Percentiles rank a stretch among this genome's conserved stretches.
Conservation (phyloP, 148 eudicot genomes). For the Rhododendron mucronatum region DNA sequence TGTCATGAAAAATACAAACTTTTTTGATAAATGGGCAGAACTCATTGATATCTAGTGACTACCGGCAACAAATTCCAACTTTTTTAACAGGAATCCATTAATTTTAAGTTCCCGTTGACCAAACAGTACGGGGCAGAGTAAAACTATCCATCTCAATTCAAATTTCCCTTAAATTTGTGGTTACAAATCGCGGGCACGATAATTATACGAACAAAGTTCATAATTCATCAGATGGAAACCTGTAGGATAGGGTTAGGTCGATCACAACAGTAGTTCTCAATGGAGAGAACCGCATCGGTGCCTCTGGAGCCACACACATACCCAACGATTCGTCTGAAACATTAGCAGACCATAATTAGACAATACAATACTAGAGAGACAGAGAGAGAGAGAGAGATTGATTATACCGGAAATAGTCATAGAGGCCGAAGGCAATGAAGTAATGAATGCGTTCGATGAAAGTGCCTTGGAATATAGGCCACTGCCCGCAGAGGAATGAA, state of each 20-base stretch:
- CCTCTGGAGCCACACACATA: slow-evolving; percentile 61
- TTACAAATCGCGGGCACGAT: background rate
- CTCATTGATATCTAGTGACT: background rate
- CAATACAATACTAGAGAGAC: background rate
- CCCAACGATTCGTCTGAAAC: slow-evolving; percentile 57
- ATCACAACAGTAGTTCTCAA: slow-evolving; percentile 82
- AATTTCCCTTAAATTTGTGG: background rate
- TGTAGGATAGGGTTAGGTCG: slow-evolving; percentile 92
- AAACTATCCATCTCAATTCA: background rate
- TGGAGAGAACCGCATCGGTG: slow-evolving; percentile 55
- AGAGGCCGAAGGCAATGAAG: slow-evolving; percentile 81
- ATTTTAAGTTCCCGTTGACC: background rate
- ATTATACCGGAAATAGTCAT: slow-evolving; percentile 68
- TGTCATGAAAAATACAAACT: background rate
- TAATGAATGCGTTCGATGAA: slow-evolving; percentile 62
- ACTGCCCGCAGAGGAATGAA: slow-evolving; percentile 87
- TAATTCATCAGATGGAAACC: slow-evolving; percentile 28
- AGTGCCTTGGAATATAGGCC: slow-evolving; percentile 94
- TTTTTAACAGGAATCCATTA: no score
- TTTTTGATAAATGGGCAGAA: background rate
- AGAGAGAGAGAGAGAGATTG: background rate
- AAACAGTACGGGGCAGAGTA: background rate
- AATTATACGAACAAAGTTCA: background rate
- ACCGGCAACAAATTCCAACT: background rate
- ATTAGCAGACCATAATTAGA: slow-evolving; percentile 2